Conservation (phyloP, 441 rosid genomes). For the Isatis lusitanica region DNA sequence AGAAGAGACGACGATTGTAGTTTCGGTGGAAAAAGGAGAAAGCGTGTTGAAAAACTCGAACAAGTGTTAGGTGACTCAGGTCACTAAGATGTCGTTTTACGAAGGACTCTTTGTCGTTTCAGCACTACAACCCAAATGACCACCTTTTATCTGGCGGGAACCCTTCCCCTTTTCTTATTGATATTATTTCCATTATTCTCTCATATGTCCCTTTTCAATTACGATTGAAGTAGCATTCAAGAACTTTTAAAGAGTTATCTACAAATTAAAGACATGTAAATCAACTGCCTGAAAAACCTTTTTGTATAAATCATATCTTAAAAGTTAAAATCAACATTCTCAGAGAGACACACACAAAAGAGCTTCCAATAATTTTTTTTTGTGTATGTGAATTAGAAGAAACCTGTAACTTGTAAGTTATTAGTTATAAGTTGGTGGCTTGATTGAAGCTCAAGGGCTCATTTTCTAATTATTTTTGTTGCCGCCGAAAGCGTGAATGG, state of each 20-base stretch:
- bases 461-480: not conserved
- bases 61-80: not conserved
- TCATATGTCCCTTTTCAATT: not conserved
- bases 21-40: constrained; percentile 15
- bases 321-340: not conserved
- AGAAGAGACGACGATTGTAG: constrained; percentile 1
- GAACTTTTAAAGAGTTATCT: not conserved
- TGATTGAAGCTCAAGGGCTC: constrained; percentile 6
- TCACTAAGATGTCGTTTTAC: constrained; percentile 23
- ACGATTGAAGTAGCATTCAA: not conserved
- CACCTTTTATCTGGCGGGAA: constrained; percentile 25
- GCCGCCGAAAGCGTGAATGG: constrained; percentile 34
- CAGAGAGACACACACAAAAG: not conserved
- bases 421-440: not conserved
- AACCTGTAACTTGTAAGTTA: too few species aligned
- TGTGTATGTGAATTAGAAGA: not conserved
- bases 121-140: not conserved
- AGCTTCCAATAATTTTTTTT: not conserved
- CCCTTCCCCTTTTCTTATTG: not conserved
- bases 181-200: not conserved
- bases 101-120: constrained; percentile 16
- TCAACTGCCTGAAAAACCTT: not conserved
- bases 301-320: not conserved
- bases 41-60: constrained; percentile 31
- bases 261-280: not conserved